Conservation (phyloP, 305 asterid genomes). For the Fraxinus velutina region DNA sequence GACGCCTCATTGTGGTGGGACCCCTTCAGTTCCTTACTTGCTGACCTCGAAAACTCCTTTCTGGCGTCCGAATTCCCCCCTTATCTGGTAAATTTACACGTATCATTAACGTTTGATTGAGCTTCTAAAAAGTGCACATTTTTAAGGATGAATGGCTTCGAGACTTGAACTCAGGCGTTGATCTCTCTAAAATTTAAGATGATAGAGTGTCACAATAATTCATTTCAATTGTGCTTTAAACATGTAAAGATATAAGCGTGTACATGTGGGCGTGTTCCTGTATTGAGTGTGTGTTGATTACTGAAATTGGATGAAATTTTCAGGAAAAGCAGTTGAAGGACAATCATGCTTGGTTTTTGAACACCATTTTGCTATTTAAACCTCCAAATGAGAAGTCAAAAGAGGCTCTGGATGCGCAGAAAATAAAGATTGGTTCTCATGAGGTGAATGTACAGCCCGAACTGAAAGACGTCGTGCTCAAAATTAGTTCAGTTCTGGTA, state of each 20-base stretch:
- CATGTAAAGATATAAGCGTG: neutral
- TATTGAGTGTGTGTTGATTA: neutral
- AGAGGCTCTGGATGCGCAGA: constrained; percentile 64
- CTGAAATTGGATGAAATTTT: constrained; percentile 13
- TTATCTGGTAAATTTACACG: constrained; percentile 42
- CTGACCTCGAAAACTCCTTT: constrained; percentile 65
- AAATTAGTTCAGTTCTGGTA: constrained; percentile 72
- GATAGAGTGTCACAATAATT: neutral
- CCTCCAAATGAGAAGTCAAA: constrained; percentile 63
- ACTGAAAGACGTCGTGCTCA: constrained; percentile 61
- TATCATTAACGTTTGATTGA: neutral
- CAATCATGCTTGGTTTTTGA: constrained; percentile 69
- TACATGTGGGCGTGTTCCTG: neutral
- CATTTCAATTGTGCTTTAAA: neutral
- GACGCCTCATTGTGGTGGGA: constrained; percentile 96
- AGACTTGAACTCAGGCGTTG: neutral
- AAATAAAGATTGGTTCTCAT: constrained; percentile 54
- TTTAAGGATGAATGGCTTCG: neutral
- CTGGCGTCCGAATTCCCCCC: constrained; percentile 51
- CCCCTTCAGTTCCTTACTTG: constrained; percentile 55
- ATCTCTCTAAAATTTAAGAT: neutral
- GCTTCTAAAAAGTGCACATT: neutral
- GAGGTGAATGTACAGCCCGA: constrained; percentile 53
- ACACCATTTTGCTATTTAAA: constrained; percentile 53
- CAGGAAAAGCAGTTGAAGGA: constrained; percentile 76